These are phyloP conservation scores for Chiua sp. DNA, from an alignment of 1,284 basidiomycete genomes.

Conservation along the genomic window DNA sequence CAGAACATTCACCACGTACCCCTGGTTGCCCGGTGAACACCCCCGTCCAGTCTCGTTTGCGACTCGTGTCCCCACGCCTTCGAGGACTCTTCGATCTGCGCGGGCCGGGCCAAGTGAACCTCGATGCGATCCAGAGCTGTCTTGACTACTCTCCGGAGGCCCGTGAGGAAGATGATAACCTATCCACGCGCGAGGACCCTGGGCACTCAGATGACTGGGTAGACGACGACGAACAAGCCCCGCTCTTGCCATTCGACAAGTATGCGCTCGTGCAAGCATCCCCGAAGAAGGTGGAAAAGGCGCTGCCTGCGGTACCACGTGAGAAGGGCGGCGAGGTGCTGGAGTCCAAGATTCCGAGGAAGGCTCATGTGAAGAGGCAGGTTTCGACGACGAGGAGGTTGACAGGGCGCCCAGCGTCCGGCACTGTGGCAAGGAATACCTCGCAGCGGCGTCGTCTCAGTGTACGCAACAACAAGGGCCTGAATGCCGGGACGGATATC, in stretches of 20 bases:
- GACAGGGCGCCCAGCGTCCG: conserved; percentile 1
- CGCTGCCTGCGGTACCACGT: conserved; percentile 16
- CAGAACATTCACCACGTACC: conserved; percentile 20
- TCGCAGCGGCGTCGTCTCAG: conserved; percentile 20
- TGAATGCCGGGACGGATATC: conserved; percentile 1
- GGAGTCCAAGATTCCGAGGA: conserved; percentile 27
- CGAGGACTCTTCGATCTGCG: conserved; percentile 37
- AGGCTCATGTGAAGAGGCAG: conserved; percentile 21
- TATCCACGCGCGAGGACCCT: conserved; percentile 8
- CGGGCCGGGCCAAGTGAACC: conserved; percentile 30
- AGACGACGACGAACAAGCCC: conserved; percentile 30
- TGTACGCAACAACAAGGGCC: conserved; percentile 20
- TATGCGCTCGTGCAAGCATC: conserved; percentile 16
- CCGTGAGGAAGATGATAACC: neutral
- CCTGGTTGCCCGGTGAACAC: conserved; percentile 25
- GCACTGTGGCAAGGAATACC: conserved; percentile 4
- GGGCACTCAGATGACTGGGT: conserved; percentile 26
- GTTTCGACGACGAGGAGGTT: conserved; percentile 15
- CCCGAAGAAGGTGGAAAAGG: conserved; percentile 19
- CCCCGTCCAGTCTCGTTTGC: conserved; percentile 8
- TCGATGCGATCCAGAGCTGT: conserved; percentile 28
- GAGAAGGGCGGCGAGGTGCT: neutral
- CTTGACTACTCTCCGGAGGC: conserved; percentile 33
- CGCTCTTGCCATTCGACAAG: conserved; percentile 32
- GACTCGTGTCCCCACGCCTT: conserved; percentile 18